phyloP scores from a whole-genome alignment of 257 asterid genomes.

The Rehmannia glutinosa region DNA sequence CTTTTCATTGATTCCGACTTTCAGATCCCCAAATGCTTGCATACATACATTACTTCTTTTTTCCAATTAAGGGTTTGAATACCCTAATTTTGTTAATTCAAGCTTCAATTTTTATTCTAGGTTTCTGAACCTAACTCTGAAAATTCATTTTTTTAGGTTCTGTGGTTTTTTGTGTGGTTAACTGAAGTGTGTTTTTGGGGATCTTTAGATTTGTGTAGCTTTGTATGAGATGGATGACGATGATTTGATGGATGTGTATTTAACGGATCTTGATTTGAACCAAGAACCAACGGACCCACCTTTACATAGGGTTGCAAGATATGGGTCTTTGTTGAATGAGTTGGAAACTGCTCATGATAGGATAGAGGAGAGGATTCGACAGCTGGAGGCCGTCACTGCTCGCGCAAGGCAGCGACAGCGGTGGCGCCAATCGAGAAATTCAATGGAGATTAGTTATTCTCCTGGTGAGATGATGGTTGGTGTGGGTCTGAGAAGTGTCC shows the following conservation, averaged over 20 bases:
- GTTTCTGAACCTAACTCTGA: slow-evolving; percentile 14
- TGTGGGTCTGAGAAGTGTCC: slow-evolving; percentile 26
- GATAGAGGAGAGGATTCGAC: slow-evolving; percentile 75
- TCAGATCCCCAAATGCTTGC: slow-evolving; percentile 17
- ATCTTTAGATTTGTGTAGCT: slow-evolving; percentile 16
- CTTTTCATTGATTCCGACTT: not conserved
- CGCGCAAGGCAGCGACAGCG: slow-evolving; percentile 72
- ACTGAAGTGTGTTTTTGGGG: slow-evolving; percentile 22
- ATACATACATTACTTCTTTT: not conserved
- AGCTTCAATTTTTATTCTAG: slow-evolving; percentile 8
- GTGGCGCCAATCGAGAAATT: slow-evolving; percentile 44
- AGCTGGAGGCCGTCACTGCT: slow-evolving; percentile 75
- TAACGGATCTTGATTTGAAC: slow-evolving; percentile 77
- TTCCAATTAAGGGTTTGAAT: slow-evolving; percentile 4
- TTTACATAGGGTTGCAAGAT: slow-evolving; percentile 36
- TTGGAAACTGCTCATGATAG: slow-evolving; percentile 54
- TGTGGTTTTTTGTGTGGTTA: not conserved
- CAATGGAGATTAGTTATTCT: slow-evolving; percentile 24
- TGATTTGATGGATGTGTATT: slow-evolving; percentile 45
- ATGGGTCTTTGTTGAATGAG: slow-evolving; percentile 49
- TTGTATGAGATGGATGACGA: slow-evolving; percentile 46
- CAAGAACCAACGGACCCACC: slow-evolving; percentile 54
- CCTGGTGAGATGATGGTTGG: slow-evolving; percentile 25
- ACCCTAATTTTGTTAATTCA: slow-evolving; percentile 19
- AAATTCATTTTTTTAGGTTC: not conserved